Percentiles rank a stretch among this genome's conserved stretches.
Conservation (phyloP, 2,329 filamentous ascomycete genomes). For the Fusarium sarcochroum region DNA sequence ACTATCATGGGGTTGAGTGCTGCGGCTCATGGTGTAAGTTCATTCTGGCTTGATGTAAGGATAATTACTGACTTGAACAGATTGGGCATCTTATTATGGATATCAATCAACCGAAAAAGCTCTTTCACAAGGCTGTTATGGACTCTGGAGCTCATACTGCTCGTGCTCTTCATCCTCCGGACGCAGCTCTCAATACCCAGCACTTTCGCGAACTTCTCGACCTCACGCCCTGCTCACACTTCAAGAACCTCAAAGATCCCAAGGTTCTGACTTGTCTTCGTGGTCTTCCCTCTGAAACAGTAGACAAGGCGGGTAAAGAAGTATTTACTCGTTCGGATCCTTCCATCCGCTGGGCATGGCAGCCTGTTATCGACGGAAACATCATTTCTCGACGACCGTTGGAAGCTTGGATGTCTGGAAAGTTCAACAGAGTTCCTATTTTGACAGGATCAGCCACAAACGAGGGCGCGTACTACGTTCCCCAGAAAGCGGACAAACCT, state of each 20-base stretch:
- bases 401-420: constrained; percentile 52
- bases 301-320: constrained; percentile 48
- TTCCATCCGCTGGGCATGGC: constrained; percentile 52
- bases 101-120: constrained; percentile 49
- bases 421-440: constrained; percentile 51
- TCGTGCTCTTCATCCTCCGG: constrained; percentile 47
- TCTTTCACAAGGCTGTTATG: constrained; percentile 53
- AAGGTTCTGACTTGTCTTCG: constrained; percentile 49
- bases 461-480: constrained; percentile 51
- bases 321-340: constrained; percentile 49
- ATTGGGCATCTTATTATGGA: constrained; percentile 54
- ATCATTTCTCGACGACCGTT: constrained; percentile 50
- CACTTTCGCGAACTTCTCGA: constrained; percentile 51
- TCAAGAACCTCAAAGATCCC: constrained; percentile 44
- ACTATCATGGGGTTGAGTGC: constrained; percentile 63
- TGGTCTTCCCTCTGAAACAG: constrained; percentile 40
- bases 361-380: constrained; percentile 50
- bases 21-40: constrained; percentile 52
- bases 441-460: constrained; percentile 50
- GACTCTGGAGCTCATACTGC: constrained; percentile 52
- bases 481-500: constrained; percentile 31
- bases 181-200: constrained; percentile 45
- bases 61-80: constrained; percentile 8
- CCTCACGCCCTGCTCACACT: constrained; percentile 48
- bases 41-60: fast-evolving